Percentiles rank a stretch among this genome's conserved stretches.
These are phyloP conservation scores for Phytophthora pseudosyringae DNA, from an alignment of 352 stramenopile genomes.

Conservation along the genomic window DNA sequence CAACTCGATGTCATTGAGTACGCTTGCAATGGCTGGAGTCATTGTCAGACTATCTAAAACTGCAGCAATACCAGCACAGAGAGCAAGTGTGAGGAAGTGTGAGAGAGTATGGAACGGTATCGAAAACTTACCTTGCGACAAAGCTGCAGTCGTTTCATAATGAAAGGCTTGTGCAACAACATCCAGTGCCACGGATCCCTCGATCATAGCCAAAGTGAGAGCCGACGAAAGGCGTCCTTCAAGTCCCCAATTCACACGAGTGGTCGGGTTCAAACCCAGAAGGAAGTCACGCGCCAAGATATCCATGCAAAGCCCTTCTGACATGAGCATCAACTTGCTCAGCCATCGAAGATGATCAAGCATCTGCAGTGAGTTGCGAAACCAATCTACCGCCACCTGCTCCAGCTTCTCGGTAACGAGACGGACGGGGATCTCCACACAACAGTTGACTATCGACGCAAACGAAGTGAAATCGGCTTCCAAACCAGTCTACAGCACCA, in stretches of 20 bases:
- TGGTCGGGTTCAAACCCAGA: constrained; percentile 44
- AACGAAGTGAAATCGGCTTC: constrained; percentile 47
- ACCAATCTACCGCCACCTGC: constrained; percentile 47
- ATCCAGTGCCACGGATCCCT: constrained; percentile 39
- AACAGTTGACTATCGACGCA: constrained; percentile 44
- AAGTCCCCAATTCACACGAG: constrained; percentile 53
- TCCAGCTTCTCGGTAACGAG: constrained; percentile 54
- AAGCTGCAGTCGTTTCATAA: constrained; percentile 45
- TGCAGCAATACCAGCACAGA: constrained; percentile 16
- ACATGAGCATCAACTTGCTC: constrained; percentile 74
- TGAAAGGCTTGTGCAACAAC: constrained; percentile 47
- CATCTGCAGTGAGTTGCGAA: constrained; percentile 50
- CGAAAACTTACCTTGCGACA: constrained; percentile 48
- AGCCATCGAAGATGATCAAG: constrained; percentile 65
- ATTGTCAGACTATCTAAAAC: constrained; percentile 50
- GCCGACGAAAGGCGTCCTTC: constrained; percentile 54
- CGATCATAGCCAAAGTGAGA: constrained; percentile 66
- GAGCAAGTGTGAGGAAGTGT: neutral
- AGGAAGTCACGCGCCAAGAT: constrained; percentile 74
- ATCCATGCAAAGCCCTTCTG: constrained; percentile 73
- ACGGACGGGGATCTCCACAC: constrained; percentile 48
- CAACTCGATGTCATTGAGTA: constrained; percentile 57
- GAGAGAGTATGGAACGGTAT: neutral
- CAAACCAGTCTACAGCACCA: constrained; percentile 21
- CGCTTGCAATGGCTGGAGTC: constrained; percentile 28